These are phyloP conservation scores for Venturia aucupariae DNA, from an alignment of 2,329 filamentous ascomycete genomes.

Conservation along the genomic window DNA sequence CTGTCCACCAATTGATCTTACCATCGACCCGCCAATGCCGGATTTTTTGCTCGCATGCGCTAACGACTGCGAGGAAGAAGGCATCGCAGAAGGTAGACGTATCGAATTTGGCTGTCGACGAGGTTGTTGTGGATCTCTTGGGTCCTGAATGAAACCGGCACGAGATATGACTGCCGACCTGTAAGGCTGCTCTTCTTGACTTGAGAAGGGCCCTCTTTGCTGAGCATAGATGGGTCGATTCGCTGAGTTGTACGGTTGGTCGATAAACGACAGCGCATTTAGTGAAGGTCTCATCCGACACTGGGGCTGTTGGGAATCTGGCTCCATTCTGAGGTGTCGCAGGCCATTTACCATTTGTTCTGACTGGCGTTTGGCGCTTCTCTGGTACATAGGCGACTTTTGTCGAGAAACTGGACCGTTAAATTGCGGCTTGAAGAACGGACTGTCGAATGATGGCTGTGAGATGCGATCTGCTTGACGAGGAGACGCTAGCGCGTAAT, in stretches of 20 bases:
- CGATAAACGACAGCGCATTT: constrained; percentile 14
- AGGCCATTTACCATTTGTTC: neutral
- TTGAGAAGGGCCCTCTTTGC: neutral
- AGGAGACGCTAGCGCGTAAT: neutral
- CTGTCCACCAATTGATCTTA: neutral
- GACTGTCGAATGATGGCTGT: neutral
- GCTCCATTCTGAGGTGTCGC: neutral
- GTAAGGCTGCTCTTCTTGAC: neutral
- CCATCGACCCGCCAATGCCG: neutral
- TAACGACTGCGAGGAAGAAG: neutral
- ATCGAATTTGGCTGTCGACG: neutral
- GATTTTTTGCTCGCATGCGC: neutral
- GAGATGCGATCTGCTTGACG: neutral
- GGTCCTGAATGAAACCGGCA: neutral
- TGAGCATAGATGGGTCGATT: constrained; percentile 12
- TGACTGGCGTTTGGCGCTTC: neutral
- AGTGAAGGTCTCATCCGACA: neutral
- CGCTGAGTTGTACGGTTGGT: neutral
- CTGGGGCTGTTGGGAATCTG: neutral
- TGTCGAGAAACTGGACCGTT: neutral
- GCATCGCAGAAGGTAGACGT: neutral
- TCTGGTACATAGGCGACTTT: neutral
- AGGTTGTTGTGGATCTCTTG: neutral
- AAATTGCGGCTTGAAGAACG: neutral
- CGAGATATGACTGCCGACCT: neutral